Conservation (phyloP, 1,284 basidiomycete genomes). For the Trichosporon sp. region DNA sequence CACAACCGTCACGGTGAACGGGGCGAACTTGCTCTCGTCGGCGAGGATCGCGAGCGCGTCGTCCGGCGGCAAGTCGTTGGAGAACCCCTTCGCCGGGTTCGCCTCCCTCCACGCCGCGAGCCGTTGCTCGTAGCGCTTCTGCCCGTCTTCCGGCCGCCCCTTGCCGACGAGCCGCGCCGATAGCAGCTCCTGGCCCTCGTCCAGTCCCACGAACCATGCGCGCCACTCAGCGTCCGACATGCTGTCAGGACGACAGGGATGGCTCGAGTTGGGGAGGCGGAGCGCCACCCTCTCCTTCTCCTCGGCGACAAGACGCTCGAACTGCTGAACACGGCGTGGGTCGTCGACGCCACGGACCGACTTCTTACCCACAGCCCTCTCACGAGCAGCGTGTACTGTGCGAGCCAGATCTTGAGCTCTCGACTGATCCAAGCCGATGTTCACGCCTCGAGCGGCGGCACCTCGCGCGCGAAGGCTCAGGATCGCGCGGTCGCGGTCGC, state of each 20-base stretch:
- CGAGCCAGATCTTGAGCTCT: no score
- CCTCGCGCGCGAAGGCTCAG: not conserved
- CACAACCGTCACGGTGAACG: not conserved
- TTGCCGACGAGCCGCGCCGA: not conserved
- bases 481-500: not conserved
- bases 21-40: not conserved
- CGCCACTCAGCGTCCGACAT: not conserved
- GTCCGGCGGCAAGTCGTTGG: not conserved
- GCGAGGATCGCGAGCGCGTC: not conserved
- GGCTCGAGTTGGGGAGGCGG: not conserved
- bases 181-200: not conserved
- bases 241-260: not conserved
- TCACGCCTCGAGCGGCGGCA: no score
- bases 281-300: not conserved
- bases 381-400: not conserved
- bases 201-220: not conserved
- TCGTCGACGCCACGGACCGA: not conserved
- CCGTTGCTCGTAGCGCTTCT: not conserved
- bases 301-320: not conserved
- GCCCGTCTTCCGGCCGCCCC: not conserved
- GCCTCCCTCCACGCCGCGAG: not conserved
- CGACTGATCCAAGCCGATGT: no score
- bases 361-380: not conserved
- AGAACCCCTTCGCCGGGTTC: not conserved
- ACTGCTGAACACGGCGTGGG: not conserved